Evolutionary conservation across 1,139 yeast genomes (phyloP), one percentile per base, ranked within the genome.

Genomic region (Taphrina confusa): DNA sequence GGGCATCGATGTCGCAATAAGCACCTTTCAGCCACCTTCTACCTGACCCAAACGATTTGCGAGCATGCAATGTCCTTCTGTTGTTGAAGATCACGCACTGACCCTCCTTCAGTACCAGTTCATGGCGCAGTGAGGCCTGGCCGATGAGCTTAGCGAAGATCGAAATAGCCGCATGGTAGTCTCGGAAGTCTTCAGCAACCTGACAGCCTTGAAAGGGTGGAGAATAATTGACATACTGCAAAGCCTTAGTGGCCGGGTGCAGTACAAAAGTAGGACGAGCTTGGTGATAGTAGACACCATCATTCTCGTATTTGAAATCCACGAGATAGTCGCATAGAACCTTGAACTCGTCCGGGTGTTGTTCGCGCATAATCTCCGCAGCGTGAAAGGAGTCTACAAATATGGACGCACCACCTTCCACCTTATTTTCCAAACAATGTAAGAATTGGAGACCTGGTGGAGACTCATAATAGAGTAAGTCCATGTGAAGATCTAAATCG

Each of bases 191-290:
- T 23, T 31, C 50, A 0, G 56, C 23, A 33, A 45, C 42, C 23
- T 58, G 71, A 63, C 85, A 90, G 0, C 89, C 94, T 68, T 87
- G 95, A 75, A 86, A 87, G 11, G 94, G 94, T 0, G 95, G 95
- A 1, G 94, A 82, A 69, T 87, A 87, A 68, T 85, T 86, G 34
- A 86, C 80, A 55, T 79, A 83, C 64, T 80, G 79, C 62, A 85
- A 80, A 0, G 76, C 23, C 39, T 59, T 59, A 11, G 49, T 58
- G 4, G 75, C 76, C 6, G 33, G n/a, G 61, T 82, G 82, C 66
- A 84, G 87, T 40, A 83, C 86, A 14, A 87, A 75, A 61, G 85
- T 72, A 1, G 90, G 90, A 18, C 90, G 77, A 33, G 81, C 76
- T 66, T 80, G 84, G 70, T 80, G 82, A 69, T 86, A 87, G 67